Evolutionary conservation across 192 early-diverging fungal species (phyloP), one percentile per base, ranked within the genome.

Genomic region (Backusella psychrophila): DNA sequence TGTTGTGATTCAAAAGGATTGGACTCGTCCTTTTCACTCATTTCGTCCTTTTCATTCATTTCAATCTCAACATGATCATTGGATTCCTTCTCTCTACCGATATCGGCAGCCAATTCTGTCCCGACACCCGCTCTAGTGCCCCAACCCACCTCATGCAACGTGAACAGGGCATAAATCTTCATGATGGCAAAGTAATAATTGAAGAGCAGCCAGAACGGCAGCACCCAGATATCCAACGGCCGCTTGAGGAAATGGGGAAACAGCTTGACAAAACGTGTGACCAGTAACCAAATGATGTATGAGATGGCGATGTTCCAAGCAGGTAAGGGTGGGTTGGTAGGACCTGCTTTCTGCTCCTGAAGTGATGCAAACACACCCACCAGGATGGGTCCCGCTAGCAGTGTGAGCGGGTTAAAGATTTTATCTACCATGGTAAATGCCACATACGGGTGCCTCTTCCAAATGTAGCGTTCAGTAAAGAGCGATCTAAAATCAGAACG

Each of bases 351-450:
- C 72, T 74, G 70, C 23, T 80, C 73, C 70, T 84, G 87, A 17
- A 81, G 67, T 4, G 66, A 67, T 1, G 86, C 82, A 73, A 92
- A 85, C 38, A 87, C 85, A 36, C 77, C 74, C n/a, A 92, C 89
- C 0, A 89, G 85, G 12, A 88, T 79, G 0, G 91, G 91, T 0
- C 91, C 91, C n/a, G 87, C 85, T 19, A 92, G 85, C 3, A 92
- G 76, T 0, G 91, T 92, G 69, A 92, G 80, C 1, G 91, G 91
- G 63, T 92, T 92, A 72, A 92, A 90, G 68, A 92, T 81, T 80
- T 92, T 92, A 80, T 92, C 91, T 23, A 92, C 75, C 91, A 92
- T 92, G 0, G 89, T 90, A 67, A 91, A 92, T 15, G 91, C 91
- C 14, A 90, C 88, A 74, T 89, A 92, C 0, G 91, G 91, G 52